phyloP scores from a whole-genome alignment of 148 eudicot species.

The Gaultheria prostrata region DNA sequence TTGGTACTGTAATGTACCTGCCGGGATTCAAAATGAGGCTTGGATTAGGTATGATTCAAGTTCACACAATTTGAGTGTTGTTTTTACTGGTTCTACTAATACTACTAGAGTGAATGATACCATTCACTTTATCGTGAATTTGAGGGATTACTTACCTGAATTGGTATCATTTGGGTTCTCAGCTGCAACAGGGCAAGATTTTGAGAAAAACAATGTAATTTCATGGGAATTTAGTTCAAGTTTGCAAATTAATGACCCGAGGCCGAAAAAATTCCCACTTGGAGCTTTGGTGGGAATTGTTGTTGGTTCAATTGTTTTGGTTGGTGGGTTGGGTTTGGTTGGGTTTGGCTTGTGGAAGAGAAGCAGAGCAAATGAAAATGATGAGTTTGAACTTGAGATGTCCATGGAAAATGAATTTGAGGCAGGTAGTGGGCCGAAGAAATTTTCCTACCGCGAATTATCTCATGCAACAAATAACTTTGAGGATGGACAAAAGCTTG shows the following conservation, averaged over 20 bases:
- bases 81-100: neutral
- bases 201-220: neutral
- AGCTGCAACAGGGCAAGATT: neutral
- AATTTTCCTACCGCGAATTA: slow-evolving; percentile 23
- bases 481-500: neutral
- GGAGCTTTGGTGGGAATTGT: neutral
- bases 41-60: neutral
- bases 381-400: neutral
- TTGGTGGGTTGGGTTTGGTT: slow-evolving; percentile 2
- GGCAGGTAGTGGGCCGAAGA: slow-evolving; percentile 25
- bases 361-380: neutral
- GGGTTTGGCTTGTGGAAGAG: neutral
- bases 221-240: slow-evolving; percentile 22
- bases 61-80: neutral
- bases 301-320: neutral
- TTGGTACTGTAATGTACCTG: neutral
- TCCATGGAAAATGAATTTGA: slow-evolving; percentile 21
- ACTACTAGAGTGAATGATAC: neutral
- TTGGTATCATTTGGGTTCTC: neutral
- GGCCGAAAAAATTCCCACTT: neutral
- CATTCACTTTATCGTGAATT: neutral
- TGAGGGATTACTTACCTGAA: slow-evolving; percentile 7
- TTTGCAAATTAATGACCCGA: neutral
- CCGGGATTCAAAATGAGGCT: slow-evolving; percentile 6
- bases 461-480: neutral